phyloP scores from a whole-genome alignment of 2,329 filamentous ascomycete genomes.

The Coniochaeta sp. region DNA sequence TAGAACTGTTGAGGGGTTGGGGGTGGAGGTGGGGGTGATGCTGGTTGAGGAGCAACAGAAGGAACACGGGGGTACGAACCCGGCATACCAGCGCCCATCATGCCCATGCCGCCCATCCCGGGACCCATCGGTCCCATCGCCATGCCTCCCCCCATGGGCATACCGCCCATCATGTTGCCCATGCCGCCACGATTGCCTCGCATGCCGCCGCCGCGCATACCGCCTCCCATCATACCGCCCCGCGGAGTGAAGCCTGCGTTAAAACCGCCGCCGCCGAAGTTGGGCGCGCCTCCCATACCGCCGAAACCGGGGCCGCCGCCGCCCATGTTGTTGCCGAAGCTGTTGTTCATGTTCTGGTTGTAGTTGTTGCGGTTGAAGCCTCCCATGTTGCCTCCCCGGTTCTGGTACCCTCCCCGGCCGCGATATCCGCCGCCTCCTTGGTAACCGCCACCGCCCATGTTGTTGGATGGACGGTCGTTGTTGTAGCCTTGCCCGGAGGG shows the following conservation, averaged over 20 bases:
- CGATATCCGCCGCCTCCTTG: slow-evolving; percentile 44
- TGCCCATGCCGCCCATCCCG: slow-evolving; percentile 36
- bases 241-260: slow-evolving; percentile 21
- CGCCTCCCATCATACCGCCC: slow-evolving; percentile 40
- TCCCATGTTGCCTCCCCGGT: slow-evolving; percentile 39
- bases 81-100: slow-evolving; percentile 49
- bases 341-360: slow-evolving; percentile 27
- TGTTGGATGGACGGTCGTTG: slow-evolving; percentile 37
- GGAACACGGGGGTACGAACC: slow-evolving; percentile 34
- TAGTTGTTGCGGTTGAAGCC: slow-evolving; percentile 36
- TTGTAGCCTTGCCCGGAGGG: slow-evolving; percentile 36
- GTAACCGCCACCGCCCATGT: slow-evolving; percentile 34
- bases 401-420: slow-evolving; percentile 36
- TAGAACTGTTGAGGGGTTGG: neutral
- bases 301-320: slow-evolving; percentile 38
- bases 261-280: slow-evolving; percentile 37
- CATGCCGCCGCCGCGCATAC: slow-evolving; percentile 41
- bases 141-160: slow-evolving; percentile 28
- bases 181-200: slow-evolving; percentile 49
- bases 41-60: neutral
- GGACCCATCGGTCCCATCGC: slow-evolving; percentile 38
- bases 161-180: slow-evolving; percentile 49
- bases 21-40: neutral
- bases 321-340: slow-evolving; percentile 32
- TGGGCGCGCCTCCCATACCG: slow-evolving; percentile 30